A percentile compares a stretch with the other conserved stretches of the same genome.
phyloP scores from a whole-genome alignment of 2,329 filamentous ascomycete species.

The Didymella lethalis region DNA sequence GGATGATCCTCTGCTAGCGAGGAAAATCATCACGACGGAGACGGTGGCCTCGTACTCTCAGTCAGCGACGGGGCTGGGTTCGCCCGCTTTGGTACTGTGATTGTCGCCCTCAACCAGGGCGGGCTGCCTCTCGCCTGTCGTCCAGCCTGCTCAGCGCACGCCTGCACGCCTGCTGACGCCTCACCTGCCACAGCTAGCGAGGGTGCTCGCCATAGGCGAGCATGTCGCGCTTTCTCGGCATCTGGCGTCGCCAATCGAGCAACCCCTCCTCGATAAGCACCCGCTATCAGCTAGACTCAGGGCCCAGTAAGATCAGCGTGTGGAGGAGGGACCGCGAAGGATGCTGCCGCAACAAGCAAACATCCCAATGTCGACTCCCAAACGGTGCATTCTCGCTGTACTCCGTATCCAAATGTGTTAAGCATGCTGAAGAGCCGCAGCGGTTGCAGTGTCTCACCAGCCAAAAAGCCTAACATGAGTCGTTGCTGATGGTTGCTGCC shows the following conservation, averaged over 20 bases:
- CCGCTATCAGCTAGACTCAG: conserved; percentile 40
- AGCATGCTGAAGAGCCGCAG: conserved; percentile 3
- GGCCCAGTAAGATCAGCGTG: conserved; percentile 31
- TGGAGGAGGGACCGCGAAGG: conserved; percentile 32
- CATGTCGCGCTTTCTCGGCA: conserved; percentile 22
- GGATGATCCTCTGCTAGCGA: conserved; percentile 17
- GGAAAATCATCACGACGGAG: conserved; percentile 14
- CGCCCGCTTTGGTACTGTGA: conserved; percentile 25
- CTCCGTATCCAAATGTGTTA: conserved; percentile 1
- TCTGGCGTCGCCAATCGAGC: conserved; percentile 35
- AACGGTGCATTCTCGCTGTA: conserved; percentile 1
- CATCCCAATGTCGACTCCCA: conserved; percentile 21
- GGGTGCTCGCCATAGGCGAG: conserved; percentile 17
- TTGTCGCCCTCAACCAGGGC: conserved; percentile 22
- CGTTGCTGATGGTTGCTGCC: conserved; percentile 13
- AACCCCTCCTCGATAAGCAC: conserved; percentile 38
- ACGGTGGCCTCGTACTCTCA: background rate
- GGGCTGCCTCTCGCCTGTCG: conserved; percentile 14
- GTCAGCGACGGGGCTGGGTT: conserved; percentile 29
- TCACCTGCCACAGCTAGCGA: conserved; percentile 36
- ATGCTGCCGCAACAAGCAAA: conserved; percentile 33
- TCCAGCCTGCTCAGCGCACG: conserved; percentile 15
- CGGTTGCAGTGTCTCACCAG: conserved; percentile 7
- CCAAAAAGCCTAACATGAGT: conserved; percentile 16
- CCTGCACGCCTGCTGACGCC: conserved; percentile 25